Evolutionary conservation across 2,329 filamentous ascomycete genomes (phyloP).

Genomic region (Apiospora sp.): DNA sequence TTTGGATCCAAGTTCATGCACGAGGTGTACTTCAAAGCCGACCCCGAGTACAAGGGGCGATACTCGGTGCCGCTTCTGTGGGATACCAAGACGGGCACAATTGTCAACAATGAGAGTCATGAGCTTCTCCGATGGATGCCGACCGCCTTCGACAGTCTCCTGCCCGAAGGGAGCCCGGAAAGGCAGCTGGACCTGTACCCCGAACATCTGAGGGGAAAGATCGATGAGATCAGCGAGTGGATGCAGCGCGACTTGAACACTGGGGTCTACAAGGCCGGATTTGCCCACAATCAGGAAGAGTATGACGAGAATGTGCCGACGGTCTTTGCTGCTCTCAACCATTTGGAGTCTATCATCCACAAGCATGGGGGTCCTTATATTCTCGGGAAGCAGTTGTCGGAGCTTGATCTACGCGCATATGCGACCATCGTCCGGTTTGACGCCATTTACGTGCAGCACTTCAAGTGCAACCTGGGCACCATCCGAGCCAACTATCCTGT

Average conservation of each 20-base stretch:
- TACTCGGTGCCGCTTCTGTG: conserved; percentile 69
- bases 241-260: conserved; percentile 63
- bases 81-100: conserved; percentile 63
- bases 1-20: conserved; percentile 66
- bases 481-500: conserved; percentile 68
- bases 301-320: conserved; percentile 63
- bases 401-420: conserved; percentile 66
- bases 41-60: conserved; percentile 65
- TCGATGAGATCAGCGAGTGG: conserved; percentile 62
- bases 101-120: conserved; percentile 68
- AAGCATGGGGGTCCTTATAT: conserved; percentile 57
- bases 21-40: conserved; percentile 68
- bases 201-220: conserved; percentile 50
- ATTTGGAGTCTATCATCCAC: conserved; percentile 56
- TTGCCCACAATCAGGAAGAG: conserved; percentile 60
- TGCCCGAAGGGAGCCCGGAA: conserved; percentile 47
- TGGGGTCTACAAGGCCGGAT: conserved; percentile 70
- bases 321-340: conserved; percentile 68
- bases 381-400: conserved; percentile 62
- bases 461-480: conserved; percentile 70
- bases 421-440: conserved; percentile 68
- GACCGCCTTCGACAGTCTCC: conserved; percentile 60
- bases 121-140: conserved; percentile 67
- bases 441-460: conserved; percentile 69
- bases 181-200: conserved; percentile 62